These are phyloP conservation scores for Macrocybe sp. DNA, from an alignment of 1,284 basidiomycete species.

Conservation along the genomic window DNA sequence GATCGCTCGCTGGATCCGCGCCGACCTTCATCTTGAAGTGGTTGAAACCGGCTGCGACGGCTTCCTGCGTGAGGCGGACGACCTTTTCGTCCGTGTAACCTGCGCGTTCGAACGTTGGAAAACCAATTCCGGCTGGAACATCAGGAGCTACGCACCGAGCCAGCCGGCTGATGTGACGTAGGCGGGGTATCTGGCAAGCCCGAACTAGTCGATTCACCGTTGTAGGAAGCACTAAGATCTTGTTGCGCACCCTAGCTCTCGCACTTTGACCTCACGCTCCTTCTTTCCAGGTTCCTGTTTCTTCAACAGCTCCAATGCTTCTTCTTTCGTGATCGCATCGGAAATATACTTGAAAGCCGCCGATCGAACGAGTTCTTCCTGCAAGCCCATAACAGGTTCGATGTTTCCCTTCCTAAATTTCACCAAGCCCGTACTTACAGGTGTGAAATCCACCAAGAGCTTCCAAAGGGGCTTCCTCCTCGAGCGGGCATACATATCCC, in stretches of 20 bases:
- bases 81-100: slow-evolving; percentile 92
- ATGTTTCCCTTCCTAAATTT: not conserved
- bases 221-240: not conserved
- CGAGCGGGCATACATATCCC: slow-evolving; percentile 80
- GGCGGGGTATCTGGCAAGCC: slow-evolving; percentile 72
- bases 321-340: slow-evolving; percentile 87
- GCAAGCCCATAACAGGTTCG: not conserved
- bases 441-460: slow-evolving; percentile 78
- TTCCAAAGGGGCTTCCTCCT: slow-evolving; percentile 83
- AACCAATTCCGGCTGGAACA: slow-evolving; percentile 20
- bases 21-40: slow-evolving; percentile 99
- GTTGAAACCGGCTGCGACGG: slow-evolving; percentile 84
- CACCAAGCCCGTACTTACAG: slow-evolving; percentile 37
- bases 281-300: slow-evolving; percentile 73
- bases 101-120: slow-evolving; percentile 18
- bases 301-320: slow-evolving; percentile 82
- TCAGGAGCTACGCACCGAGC: slow-evolving; percentile 71
- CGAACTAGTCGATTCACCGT: not conserved
- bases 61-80: slow-evolving; percentile 79
- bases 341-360: slow-evolving; percentile 91
- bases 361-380: slow-evolving; percentile 85
- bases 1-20: slow-evolving; percentile 74
- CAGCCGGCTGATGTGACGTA: slow-evolving; percentile 95
- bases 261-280: slow-evolving; percentile 72
- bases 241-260: slow-evolving; percentile 47